Evolutionary conservation across 1,139 yeast species (phyloP).

Genomic region (Trichomonascaceae sp.): DNA sequence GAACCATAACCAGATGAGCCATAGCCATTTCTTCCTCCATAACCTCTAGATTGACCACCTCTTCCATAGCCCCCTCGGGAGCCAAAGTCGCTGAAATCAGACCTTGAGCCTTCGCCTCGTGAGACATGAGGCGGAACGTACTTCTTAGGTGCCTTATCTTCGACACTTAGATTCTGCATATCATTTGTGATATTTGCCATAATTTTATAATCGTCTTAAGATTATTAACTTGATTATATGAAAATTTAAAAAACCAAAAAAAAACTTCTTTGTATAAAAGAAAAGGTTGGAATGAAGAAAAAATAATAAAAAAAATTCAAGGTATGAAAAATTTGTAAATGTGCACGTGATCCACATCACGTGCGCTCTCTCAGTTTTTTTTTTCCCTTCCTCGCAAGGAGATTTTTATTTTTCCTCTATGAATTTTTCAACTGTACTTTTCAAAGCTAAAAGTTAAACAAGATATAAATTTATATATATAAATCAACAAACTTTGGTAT

Average conservation of each 20-base stretch:
- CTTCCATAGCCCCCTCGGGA: conserved; percentile 29
- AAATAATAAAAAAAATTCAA: conserved; percentile 1
- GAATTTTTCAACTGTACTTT: too few relatives aligned
- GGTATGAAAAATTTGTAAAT: background rate
- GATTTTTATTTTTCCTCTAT: too few relatives aligned
- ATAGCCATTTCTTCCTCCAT: conserved; percentile 21
- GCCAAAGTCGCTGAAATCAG: conserved; percentile 26
- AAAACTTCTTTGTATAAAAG: conserved; percentile 1
- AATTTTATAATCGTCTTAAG: conserved; percentile 14
- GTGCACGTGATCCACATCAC: background rate
- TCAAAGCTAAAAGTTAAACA: too few relatives aligned
- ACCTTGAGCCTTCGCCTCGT: conserved; percentile 15
- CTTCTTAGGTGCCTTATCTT: conserved; percentile 26
- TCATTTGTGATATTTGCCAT: conserved; percentile 41
- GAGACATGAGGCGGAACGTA: conserved; percentile 69
- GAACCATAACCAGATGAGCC: conserved; percentile 19
- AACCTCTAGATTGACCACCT: conserved; percentile 13
- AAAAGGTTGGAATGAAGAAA: conserved; percentile 4
- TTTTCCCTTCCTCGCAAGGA: too few relatives aligned
- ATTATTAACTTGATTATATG: background rate
- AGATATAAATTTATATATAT: too few relatives aligned
- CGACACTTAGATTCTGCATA: conserved; percentile 40
- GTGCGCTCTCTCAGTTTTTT: too few relatives aligned
- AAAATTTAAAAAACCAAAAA: background rate
- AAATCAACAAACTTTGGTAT: too few relatives aligned